Evolutionary conservation across 129 eudicot species (phyloP).

Genomic region (Apium graveolens): DNA sequence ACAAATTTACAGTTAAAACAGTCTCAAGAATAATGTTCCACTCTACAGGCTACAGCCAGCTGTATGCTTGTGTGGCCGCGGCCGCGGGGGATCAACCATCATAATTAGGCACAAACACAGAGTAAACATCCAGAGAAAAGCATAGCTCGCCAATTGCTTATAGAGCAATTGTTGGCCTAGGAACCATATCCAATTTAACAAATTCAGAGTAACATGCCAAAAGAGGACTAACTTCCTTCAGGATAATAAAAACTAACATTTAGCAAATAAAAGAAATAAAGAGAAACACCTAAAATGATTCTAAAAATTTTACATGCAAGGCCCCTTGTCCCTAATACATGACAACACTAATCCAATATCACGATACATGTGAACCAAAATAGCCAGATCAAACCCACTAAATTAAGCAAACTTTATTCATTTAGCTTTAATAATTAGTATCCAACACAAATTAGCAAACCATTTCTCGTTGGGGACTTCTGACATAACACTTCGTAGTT

Average conservation of each 20-base stretch:
- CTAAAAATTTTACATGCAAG: neutral
- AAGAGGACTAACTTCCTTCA: neutral
- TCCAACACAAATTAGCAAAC: neutral
- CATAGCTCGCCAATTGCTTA: too few species aligned
- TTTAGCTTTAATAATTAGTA: neutral
- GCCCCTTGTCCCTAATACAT: neutral
- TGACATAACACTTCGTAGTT: neutral
- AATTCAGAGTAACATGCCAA: neutral
- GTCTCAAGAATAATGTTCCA: neutral
- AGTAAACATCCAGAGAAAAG: too few species aligned
- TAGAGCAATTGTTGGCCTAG: neutral
- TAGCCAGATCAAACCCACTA: neutral
- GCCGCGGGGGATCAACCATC: too few species aligned
- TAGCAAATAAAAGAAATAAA: neutral
- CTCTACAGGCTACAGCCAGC: neutral
- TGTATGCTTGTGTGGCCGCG: too few species aligned
- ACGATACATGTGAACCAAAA: conserved; percentile 6
- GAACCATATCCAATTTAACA: neutral
- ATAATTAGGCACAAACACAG: too few species aligned
- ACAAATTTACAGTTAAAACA: neutral
- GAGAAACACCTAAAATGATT: neutral
- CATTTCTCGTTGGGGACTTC: neutral
- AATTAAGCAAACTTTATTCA: neutral
- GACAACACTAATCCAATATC: conserved; percentile 1
- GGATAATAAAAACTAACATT: neutral